A percentile compares a stretch with the other conserved stretches of the same genome.
Conservation (phyloP, 768 basidiomycete genomes). For the Calocybe indica region DNA sequence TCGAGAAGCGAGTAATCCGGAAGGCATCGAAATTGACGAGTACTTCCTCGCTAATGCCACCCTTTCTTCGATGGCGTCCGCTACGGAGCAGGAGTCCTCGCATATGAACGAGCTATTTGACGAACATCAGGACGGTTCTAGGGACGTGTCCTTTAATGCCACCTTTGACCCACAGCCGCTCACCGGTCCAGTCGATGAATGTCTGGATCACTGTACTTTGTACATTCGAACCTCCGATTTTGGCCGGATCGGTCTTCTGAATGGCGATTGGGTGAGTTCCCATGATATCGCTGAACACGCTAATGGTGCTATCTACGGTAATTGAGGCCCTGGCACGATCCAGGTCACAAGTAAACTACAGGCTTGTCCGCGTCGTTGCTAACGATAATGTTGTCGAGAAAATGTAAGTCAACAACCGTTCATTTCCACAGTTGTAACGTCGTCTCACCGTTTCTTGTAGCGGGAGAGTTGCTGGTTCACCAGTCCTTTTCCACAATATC, state of each 20-base stretch:
- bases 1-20: constrained; percentile 8
- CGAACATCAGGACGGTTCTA: no score
- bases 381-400: constrained; percentile 35
- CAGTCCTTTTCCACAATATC: constrained; percentile 51
- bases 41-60: constrained; percentile 56
- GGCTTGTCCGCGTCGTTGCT: constrained; percentile 55
- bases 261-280: constrained; percentile 69
- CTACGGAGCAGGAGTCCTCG: constrained; percentile 4
- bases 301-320: constrained; percentile 2
- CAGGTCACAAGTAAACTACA: constrained; percentile 25
- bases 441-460: constrained; percentile 19
- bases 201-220: constrained; percentile 27
- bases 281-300: constrained; percentile 1
- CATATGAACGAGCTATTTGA: no score
- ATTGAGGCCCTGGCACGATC: constrained; percentile 47
- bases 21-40: constrained; percentile 62
- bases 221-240: constrained; percentile 63
- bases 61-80: constrained; percentile 15
- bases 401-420: constrained; percentile 22
- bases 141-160: no score
- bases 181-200: constrained; percentile 37
- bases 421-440: background rate
- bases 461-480: constrained; percentile 35
- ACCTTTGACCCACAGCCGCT: constrained; percentile 15
- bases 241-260: constrained; percentile 56